A percentile compares a stretch with the other conserved stretches of the same genome.
Evolutionary conservation across 1,284 basidiomycete species (phyloP).

Genomic region (Trichosporon ovoides): DNA sequence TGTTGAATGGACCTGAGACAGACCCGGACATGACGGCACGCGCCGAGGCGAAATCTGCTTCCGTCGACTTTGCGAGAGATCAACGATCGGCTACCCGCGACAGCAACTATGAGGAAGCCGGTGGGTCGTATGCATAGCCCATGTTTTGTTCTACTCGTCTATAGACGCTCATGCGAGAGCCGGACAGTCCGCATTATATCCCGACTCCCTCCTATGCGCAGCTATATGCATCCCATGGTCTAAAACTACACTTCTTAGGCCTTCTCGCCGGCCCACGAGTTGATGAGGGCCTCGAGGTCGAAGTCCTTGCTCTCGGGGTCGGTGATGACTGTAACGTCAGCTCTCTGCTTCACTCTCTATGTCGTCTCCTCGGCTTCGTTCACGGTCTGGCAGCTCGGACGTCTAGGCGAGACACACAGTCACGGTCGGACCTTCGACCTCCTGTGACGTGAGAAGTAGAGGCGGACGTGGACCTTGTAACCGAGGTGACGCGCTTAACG

Average conservation of each 20-base stretch:
- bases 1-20: not conserved
- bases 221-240: conserved; percentile 8
- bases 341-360: not conserved
- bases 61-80: not conserved
- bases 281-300: conserved; percentile 88
- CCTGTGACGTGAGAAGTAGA: conserved; percentile 13
- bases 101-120: not conserved
- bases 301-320: conserved; percentile 93
- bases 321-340: conserved; percentile 61
- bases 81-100: conserved; percentile 2
- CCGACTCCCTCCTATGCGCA: conserved; percentile 3
- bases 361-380: conserved; percentile 13
- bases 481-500: not conserved
- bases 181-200: not conserved
- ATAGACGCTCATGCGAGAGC: not conserved
- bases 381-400: not conserved
- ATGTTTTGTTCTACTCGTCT: conserved; percentile 2
- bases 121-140: not conserved
- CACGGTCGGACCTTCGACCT: not conserved
- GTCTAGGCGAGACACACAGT: not conserved
- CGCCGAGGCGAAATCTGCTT: not conserved
- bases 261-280: conserved; percentile 38
- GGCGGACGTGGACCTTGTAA: conserved; percentile 4
- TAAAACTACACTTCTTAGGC: conserved; percentile 24
- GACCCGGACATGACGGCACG: conserved; percentile 5